Conservation (phyloP, 345 rosid genomes). For the Hibiscus tridactylites region DNA sequence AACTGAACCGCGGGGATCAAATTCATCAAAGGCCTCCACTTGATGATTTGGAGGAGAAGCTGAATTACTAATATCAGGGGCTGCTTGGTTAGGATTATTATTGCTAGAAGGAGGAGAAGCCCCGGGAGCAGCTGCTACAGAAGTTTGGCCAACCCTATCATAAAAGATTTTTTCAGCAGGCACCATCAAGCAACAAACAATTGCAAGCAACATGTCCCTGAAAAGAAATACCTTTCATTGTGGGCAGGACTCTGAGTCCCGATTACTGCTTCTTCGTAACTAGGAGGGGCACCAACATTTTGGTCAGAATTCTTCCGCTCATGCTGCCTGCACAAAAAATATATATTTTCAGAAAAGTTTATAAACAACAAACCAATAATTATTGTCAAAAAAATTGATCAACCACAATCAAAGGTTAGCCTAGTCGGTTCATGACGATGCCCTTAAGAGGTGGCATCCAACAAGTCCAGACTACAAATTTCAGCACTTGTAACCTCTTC, state of each 20-base stretch:
- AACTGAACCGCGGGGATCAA: not conserved
- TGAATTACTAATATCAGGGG: conserved; percentile 10
- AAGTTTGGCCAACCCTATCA: conserved; percentile 55
- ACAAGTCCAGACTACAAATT: not conserved
- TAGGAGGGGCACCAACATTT: conserved; percentile 77
- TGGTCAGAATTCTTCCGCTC: conserved; percentile 82
- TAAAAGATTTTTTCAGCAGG: conserved; percentile 6
- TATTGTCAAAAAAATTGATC: not conserved
- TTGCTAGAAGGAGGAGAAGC: conserved; percentile 41
- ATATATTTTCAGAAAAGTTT: conserved; percentile 10
- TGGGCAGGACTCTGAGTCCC: conserved; percentile 70
- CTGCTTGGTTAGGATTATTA: conserved; percentile 19
- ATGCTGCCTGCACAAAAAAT: conserved; percentile 33
- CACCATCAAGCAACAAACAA: conserved; percentile 6
- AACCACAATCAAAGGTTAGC: not conserved
- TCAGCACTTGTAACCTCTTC: not conserved
- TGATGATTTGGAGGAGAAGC: not conserved
- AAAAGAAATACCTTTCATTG: conserved; percentile 57
- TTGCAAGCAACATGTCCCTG: conserved; percentile 10
- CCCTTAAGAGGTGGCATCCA: not conserved
- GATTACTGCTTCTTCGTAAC: conserved; percentile 78
- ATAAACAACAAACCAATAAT: not conserved
- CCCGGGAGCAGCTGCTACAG: conserved; percentile 46
- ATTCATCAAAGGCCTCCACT: not conserved
- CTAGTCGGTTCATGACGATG: not conserved